These are phyloP conservation scores for Ormosia semicastrata DNA, from an alignment of 306 rosid genomes.

Conservation along the genomic window DNA sequence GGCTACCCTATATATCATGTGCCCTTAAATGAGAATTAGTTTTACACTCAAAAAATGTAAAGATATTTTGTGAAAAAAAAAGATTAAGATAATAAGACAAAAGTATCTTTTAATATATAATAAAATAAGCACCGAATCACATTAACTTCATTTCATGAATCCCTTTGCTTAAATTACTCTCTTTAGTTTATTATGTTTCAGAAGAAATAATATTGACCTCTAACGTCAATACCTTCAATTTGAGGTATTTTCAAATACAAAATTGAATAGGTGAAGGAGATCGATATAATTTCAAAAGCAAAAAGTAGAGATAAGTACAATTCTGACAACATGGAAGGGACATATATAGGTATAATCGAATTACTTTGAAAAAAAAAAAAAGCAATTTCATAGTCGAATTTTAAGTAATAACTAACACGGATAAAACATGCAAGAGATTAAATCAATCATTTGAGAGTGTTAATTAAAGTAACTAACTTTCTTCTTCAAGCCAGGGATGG, in stretches of 20 bases:
- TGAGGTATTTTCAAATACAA: background rate
- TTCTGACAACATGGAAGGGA: background rate
- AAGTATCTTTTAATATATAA: background rate
- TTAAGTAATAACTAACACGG: background rate
- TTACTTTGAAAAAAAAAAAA: background rate
- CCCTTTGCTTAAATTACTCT: background rate
- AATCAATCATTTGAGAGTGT: background rate
- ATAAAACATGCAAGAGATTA: background rate
- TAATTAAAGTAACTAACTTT: background rate
- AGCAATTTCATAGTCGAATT: background rate
- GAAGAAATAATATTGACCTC: background rate
- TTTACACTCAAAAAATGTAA: background rate
- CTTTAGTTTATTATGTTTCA: background rate
- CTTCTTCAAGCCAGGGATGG: conserved; percentile 32
- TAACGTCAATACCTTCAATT: background rate
- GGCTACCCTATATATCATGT: too few relatives aligned
- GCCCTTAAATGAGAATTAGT: too few relatives aligned
- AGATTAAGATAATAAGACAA: background rate
- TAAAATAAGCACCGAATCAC: background rate
- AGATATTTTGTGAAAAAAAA: background rate
- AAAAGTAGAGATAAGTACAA: background rate
- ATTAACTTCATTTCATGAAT: background rate
- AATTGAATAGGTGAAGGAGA: background rate
- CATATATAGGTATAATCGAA: background rate
- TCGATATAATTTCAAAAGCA: background rate